phyloP scores from a whole-genome alignment of 768 basidiomycete species.

The Mycena capillaripes region DNA sequence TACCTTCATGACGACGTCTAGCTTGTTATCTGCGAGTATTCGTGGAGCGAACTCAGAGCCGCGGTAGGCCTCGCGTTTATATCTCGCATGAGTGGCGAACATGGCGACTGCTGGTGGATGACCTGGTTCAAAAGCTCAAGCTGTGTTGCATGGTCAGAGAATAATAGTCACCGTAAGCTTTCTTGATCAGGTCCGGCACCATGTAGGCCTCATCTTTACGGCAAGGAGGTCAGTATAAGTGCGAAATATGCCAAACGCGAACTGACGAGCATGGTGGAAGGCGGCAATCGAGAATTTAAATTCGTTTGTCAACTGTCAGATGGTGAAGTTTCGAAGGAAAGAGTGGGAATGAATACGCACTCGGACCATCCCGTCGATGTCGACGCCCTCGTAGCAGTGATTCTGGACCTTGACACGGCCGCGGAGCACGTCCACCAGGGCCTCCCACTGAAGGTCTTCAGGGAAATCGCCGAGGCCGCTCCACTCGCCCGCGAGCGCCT shows the following conservation, averaged over 20 bases:
- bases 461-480: slow-evolving; percentile 67
- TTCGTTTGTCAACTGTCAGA: slow-evolving; percentile 76
- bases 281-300: slow-evolving; percentile 84
- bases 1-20: slow-evolving; percentile 86
- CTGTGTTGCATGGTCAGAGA: not conserved
- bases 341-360: slow-evolving; percentile 53
- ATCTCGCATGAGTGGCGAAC: slow-evolving; percentile 20
- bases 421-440: slow-evolving; percentile 77
- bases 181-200: slow-evolving; percentile 80
- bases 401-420: slow-evolving; percentile 78
- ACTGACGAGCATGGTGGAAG: slow-evolving; percentile 73
- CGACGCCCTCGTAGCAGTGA: slow-evolving; percentile 70
- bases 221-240: no score
- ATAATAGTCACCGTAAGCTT: slow-evolving; percentile 63
- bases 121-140: slow-evolving; percentile 49
- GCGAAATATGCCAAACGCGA: no score
- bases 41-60: slow-evolving; percentile 85
- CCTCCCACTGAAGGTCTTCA: slow-evolving; percentile 77
- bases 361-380: slow-evolving; percentile 75
- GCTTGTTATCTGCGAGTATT: slow-evolving; percentile 77
- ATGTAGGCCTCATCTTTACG: slow-evolving; percentile 84
- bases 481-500: slow-evolving; percentile 62
- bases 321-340: not conserved
- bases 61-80: slow-evolving; percentile 71
- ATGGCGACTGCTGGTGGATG: slow-evolving; percentile 74